phyloP scores from a whole-genome alignment of 352 stramenopile species.

The Phytopythium chamaehyphon region DNA sequence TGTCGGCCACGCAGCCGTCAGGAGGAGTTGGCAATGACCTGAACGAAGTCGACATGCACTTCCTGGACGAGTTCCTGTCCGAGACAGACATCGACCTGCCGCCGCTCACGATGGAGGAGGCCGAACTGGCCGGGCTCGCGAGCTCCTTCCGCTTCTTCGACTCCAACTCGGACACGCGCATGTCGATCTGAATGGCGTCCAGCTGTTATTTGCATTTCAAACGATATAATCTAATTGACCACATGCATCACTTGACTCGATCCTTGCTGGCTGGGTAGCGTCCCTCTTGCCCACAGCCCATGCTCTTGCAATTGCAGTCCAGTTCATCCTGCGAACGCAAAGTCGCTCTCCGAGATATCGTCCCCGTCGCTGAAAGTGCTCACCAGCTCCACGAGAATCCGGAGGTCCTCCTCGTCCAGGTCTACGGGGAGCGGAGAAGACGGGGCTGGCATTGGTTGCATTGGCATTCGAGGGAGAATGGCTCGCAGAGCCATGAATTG shows the following conservation, averaged over 20 bases:
- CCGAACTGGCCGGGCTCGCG: neutral
- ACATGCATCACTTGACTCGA: no score
- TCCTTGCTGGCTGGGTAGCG: no score
- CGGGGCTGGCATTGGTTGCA: neutral
- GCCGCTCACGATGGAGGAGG: constrained; percentile 8
- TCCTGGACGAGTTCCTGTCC: constrained; percentile 22
- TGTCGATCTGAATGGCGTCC: constrained; percentile 14
- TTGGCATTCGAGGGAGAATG: constrained; percentile 1
- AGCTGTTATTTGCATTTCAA: neutral
- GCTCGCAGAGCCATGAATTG: constrained; percentile 8
- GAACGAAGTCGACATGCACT: constrained; percentile 11
- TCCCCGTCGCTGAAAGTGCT: constrained; percentile 7
- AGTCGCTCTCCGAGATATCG: constrained; percentile 1
- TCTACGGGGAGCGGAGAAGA: constrained; percentile 4
- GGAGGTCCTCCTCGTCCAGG: constrained; percentile 15
- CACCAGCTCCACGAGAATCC: constrained; percentile 14
- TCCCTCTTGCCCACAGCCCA: no score
- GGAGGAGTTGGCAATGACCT: constrained; percentile 10
- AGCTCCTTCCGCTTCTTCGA: constrained; percentile 10
- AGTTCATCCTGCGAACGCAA: neutral
- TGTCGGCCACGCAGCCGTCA: constrained; percentile 1
- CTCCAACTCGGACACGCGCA: constrained; percentile 7
- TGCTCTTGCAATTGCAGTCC: no score
- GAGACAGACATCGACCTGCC: constrained; percentile 22
- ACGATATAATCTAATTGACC: no score